These are phyloP conservation scores for Suillus subaureus DNA, from an alignment of 768 basidiomycete genomes.

Conservation along the genomic window DNA sequence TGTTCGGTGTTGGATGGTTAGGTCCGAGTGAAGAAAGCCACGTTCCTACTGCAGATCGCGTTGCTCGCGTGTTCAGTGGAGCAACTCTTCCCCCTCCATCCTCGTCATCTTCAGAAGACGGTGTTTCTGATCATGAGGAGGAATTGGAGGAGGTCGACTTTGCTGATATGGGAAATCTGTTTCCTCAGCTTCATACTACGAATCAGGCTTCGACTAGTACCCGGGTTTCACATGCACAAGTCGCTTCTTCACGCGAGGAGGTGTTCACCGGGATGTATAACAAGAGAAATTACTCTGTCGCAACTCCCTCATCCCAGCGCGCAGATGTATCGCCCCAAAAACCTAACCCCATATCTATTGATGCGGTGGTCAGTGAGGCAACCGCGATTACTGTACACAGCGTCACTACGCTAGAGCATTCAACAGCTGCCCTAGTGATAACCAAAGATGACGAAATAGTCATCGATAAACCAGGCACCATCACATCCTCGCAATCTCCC, in stretches of 20 bases:
- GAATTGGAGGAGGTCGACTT: conserved; percentile 68
- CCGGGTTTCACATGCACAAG: background rate
- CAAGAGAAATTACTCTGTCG: background rate
- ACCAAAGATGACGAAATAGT: background rate
- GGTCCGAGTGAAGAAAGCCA: conserved; percentile 51
- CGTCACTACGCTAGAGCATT: background rate
- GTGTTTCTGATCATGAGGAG: conserved; percentile 28
- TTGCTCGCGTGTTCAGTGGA: conserved; percentile 63
- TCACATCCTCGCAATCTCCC: background rate
- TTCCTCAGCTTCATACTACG: conserved; percentile 41
- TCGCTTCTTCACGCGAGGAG: conserved; percentile 26
- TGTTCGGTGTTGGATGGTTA: background rate
- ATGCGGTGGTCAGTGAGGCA: background rate
- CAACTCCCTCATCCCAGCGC: too few species aligned
- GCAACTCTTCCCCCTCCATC: conserved; percentile 20
- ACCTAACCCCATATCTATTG: too few species aligned
- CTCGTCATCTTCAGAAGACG: conserved; percentile 33
- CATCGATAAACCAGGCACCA: background rate
- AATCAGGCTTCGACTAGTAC: conserved; percentile 9
- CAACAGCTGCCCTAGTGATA: background rate
- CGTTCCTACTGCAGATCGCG: conserved; percentile 71
- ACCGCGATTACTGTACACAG: background rate
- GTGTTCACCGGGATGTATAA: conserved; percentile 41
- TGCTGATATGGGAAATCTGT: conserved; percentile 53
- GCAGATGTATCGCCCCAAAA: background rate